phyloP scores from a whole-genome alignment of 2,329 filamentous ascomycete genomes.

The Ophiostoma sp. region DNA sequence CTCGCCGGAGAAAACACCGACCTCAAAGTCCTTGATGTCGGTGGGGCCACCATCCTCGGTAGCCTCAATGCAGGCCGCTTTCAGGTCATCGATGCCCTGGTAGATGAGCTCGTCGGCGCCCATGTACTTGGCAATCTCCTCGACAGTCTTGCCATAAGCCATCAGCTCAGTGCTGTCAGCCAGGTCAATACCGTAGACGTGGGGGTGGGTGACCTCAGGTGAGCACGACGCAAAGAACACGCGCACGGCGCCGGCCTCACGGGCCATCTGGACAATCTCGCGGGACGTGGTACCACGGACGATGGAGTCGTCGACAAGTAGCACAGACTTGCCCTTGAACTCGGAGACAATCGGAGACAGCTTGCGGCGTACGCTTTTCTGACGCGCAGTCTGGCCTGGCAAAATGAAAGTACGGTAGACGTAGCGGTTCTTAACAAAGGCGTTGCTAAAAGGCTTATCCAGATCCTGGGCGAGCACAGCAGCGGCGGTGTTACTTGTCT shows the following conservation, averaged over 20 bases:
- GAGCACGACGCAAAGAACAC: slow-evolving; percentile 71
- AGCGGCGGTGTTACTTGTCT: slow-evolving; percentile 73
- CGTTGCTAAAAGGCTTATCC: slow-evolving; percentile 70
- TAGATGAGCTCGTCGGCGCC: slow-evolving; percentile 51
- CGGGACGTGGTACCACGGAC: slow-evolving; percentile 57
- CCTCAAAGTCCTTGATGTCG: slow-evolving; percentile 59
- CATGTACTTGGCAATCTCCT: slow-evolving; percentile 42
- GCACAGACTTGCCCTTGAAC: slow-evolving; percentile 72
- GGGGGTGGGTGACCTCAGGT: slow-evolving; percentile 75
- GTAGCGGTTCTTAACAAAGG: slow-evolving; percentile 85
- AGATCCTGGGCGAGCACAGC: slow-evolving; percentile 69
- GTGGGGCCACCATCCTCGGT: slow-evolving; percentile 46
- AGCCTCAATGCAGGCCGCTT: slow-evolving; percentile 68
- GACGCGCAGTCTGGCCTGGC: slow-evolving; percentile 68
- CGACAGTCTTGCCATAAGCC: slow-evolving; percentile 32
- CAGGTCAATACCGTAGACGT: slow-evolving; percentile 57
- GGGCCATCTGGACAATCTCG: slow-evolving; percentile 41
- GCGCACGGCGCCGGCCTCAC: slow-evolving; percentile 40
- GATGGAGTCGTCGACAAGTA: slow-evolving; percentile 78
- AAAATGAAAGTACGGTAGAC: slow-evolving; percentile 78
- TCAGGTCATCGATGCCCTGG: slow-evolving; percentile 65
- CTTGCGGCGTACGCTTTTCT: slow-evolving; percentile 85
- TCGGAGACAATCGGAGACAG: slow-evolving; percentile 80
- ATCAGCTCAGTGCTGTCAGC: slow-evolving; percentile 33
- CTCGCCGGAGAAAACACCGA: slow-evolving; percentile 84